Evolutionary conservation across 2,329 filamentous ascomycete species (phyloP).

Genomic region (Rhinocladiella similis): DNA sequence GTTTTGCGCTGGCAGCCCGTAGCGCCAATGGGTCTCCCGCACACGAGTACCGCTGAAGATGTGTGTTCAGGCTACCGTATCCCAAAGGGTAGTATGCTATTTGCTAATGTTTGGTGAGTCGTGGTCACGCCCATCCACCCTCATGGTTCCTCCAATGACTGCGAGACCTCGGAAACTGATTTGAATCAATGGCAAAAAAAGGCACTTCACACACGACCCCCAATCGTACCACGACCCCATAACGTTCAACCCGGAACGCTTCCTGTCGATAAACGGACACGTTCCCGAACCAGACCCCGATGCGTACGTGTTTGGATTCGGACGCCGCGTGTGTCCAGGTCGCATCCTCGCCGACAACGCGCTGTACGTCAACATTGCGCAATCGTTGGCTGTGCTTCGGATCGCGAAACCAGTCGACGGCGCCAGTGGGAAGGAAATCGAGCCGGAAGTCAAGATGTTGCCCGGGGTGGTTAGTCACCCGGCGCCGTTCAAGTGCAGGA

Average conservation of each 20-base stretch:
- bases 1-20: constrained; percentile 39
- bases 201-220: constrained; percentile 33
- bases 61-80: constrained; percentile 51
- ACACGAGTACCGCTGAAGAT: constrained; percentile 44
- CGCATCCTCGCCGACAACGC: constrained; percentile 35
- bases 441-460: constrained; percentile 35
- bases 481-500: constrained; percentile 32
- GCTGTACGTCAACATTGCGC: constrained; percentile 56
- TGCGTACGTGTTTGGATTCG: constrained; percentile 58
- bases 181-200: background rate
- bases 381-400: constrained; percentile 40
- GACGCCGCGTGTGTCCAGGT: constrained; percentile 49
- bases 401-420: constrained; percentile 22
- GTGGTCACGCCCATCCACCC: constrained; percentile 10
- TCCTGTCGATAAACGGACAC: constrained; percentile 34
- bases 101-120: constrained; percentile 26
- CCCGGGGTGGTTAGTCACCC: constrained; percentile 40
- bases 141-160: too few relatives aligned
- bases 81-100: constrained; percentile 45
- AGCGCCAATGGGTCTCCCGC: constrained; percentile 35
- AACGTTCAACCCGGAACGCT: constrained; percentile 46
- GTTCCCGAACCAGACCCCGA: constrained; percentile 41
- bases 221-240: constrained; percentile 39
- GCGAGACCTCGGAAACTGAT: constrained; percentile 33
- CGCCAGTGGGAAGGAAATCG: constrained; percentile 49